Base-by-base conservation (phyloP, 2,329 filamentous ascomycete genomes). In the Colletotrichum incanum region DNA sequence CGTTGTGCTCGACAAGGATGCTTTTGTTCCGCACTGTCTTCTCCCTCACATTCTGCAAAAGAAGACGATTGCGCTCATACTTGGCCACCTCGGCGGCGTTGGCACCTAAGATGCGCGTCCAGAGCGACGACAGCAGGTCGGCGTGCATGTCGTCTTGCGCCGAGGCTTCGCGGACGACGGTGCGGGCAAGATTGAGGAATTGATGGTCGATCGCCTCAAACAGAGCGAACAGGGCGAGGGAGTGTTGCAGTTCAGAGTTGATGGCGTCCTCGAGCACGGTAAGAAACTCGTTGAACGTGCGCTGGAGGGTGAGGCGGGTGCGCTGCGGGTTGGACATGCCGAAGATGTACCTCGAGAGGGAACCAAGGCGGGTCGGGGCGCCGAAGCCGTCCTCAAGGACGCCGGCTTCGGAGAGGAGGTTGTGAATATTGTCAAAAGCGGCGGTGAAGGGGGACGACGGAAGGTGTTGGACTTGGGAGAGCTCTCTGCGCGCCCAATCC, bases 401-500 rank as follows among this genome's bases (percentile, higher is more conserved):
- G 61, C 89, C 92, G 16, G 89, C 84, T 47, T 89, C 87, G 67
- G 90, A 92, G 68, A 98, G 88, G 49, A 96, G 83, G 76, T 89
- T 92, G 85, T 98, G 94, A 59, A 98, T 85, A 79, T 97, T 97
- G 81, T 94, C 93, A 79, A 95, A 94, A 54, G 93, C 89, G 16
- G 91, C 90, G 23, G 92, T 90, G 28, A 97, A 84, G 2, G 91
- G 88, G 54, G 88, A 89, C 1, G 89, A 87, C 8, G 91, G 90
- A 26, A 88, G 84, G 28, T 86, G 86, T 73, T 91, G 89, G 68
- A 96, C 85, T 56, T 91, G 91, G 72, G 91, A 87, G 18, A 98
- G 89, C 81, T 98, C 95, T 75, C 95, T 91, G 78, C 93, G 93
- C 18, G 94, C 94, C 96, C 96, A 98, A 79, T 98, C 94, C 95